These are phyloP conservation scores for Dioszegia crocea DNA, from an alignment of 768 basidiomycete genomes.

Conservation along the genomic window DNA sequence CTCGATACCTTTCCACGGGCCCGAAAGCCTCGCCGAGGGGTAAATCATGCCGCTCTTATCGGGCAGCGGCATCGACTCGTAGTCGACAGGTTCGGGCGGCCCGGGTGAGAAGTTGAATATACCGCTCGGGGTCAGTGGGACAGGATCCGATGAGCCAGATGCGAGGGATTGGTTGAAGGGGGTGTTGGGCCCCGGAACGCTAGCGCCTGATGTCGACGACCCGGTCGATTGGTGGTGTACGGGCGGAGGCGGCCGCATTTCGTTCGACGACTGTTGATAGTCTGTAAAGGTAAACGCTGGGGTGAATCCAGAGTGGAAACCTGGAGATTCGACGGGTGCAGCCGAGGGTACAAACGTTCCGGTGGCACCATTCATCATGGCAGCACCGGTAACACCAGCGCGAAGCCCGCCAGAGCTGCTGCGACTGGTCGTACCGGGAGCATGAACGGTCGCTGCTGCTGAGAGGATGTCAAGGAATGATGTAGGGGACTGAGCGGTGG, in stretches of 20 bases:
- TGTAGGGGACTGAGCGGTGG: constrained; percentile 31
- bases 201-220: too few species aligned
- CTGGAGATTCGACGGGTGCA: background rate
- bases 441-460: constrained; percentile 30
- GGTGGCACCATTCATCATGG: constrained; percentile 24
- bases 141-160: background rate
- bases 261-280: background rate
- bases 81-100: constrained; percentile 16
- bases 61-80: constrained; percentile 4
- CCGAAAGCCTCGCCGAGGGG: constrained; percentile 17
- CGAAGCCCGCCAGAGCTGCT: constrained; percentile 14
- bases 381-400: constrained; percentile 12
- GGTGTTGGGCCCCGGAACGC: background rate
- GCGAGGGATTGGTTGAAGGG: background rate
- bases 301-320: constrained; percentile 13
- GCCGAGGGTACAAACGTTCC: background rate
- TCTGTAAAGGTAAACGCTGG: constrained; percentile 8
- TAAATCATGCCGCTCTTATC: constrained; percentile 12
- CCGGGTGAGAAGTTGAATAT: constrained; percentile 43
- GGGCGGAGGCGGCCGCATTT: background rate
- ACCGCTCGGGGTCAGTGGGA: constrained; percentile 29
- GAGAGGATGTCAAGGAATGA: constrained; percentile 44
- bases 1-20: constrained; percentile 34
- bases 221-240: background rate
- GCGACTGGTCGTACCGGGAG: background rate